Base-by-base conservation (phyloP, 768 basidiomycete species). In the Gloeopeniophorella convolvens region DNA sequence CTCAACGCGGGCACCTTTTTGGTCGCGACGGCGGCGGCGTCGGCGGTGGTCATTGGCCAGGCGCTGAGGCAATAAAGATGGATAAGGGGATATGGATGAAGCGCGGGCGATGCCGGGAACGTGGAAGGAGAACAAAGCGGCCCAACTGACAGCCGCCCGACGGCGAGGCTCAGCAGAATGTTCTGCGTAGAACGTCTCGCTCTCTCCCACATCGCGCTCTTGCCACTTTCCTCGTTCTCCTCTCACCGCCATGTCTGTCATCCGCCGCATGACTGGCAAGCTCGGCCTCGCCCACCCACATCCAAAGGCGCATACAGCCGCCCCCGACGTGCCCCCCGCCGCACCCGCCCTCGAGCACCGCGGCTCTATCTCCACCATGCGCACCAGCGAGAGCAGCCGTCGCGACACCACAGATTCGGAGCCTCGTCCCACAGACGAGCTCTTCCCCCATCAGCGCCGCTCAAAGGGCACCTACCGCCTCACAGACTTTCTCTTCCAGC, bases 401-500 rank as follows among this genome's bases (percentile, higher is more conserved):
- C 64, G 66, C 30, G 68, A 71, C 56, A 67, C 64, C 43, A 60
- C 67, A 69, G 60, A 56, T 16, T n/a, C n/a, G n/a, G 55, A 51
- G 15, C 33, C 48, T 6, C 56, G 49, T 26, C 35, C 20, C 9
- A 13, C 39, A 26, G 42, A 45, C 32, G 53, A 53, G 4, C 48
- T 43, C 10, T 57, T 67, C 5, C 65, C 69, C 12, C 63, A 67
- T 21, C 64, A 70, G 16, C 69, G 72, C 35, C 68, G 82, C 49
- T 74, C 76, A 12, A 82, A 79, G 58, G 85, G 82, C 21, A 74
- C 73, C 15, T 91, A 90, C 66, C 76, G 79, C 24, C 75, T 92
- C 18, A 59, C 72, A 35, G 89, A 92, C 63, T 92, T 91, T 57
- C 77, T 81, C 56, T 83, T 92, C 55, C 82, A 87, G 59, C 73